These are phyloP conservation scores for Theileria sp. DNA, from an alignment of 169 alveolate species.

Conservation along the genomic window DNA sequence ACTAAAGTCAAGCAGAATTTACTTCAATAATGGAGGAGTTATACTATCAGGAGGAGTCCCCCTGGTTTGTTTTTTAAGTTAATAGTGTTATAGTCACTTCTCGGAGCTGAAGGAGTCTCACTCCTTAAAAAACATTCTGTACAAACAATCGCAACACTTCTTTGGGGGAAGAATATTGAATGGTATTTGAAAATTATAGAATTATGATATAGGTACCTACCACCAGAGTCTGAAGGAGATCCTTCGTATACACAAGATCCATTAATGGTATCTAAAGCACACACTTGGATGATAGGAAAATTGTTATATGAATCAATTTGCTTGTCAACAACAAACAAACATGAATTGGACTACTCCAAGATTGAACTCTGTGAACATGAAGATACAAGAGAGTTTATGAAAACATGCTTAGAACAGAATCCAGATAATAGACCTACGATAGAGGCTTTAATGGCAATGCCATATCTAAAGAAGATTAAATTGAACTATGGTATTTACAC, in stretches of 20 bases:
- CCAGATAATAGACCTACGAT: slow-evolving; percentile 43
- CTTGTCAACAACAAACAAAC: slow-evolving; percentile 28
- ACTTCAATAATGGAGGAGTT: slow-evolving; percentile 49
- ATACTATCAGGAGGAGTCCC: slow-evolving; percentile 61
- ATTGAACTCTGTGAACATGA: slow-evolving; percentile 55
- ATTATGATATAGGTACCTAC: slow-evolving; percentile 58
- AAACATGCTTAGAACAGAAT: slow-evolving; percentile 31
- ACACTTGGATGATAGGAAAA: slow-evolving; percentile 68
- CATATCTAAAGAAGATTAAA: slow-evolving; percentile 42
- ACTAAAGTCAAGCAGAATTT: slow-evolving; percentile 63
- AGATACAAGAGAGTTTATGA: slow-evolving; percentile 41
- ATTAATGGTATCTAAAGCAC: slow-evolving; percentile 53
- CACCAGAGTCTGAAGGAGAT: slow-evolving; percentile 64
- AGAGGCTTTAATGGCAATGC: slow-evolving; percentile 38
- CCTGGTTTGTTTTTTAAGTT: neutral
- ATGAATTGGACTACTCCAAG: slow-evolving; percentile 27
- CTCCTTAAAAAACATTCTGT: slow-evolving; percentile 20
- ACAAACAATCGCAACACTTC: slow-evolving; percentile 56
- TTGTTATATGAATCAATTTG: slow-evolving; percentile 53
- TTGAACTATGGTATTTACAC: slow-evolving; percentile 47
- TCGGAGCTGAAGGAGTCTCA: slow-evolving; percentile 11
- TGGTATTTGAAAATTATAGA: slow-evolving; percentile 33
- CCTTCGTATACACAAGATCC: slow-evolving; percentile 47
- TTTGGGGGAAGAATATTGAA: slow-evolving; percentile 58
- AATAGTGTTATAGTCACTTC: slow-evolving; percentile 18